phyloP scores from a whole-genome alignment of 2,329 filamentous ascomycete species.

The Decorospora gaudefroyi region DNA sequence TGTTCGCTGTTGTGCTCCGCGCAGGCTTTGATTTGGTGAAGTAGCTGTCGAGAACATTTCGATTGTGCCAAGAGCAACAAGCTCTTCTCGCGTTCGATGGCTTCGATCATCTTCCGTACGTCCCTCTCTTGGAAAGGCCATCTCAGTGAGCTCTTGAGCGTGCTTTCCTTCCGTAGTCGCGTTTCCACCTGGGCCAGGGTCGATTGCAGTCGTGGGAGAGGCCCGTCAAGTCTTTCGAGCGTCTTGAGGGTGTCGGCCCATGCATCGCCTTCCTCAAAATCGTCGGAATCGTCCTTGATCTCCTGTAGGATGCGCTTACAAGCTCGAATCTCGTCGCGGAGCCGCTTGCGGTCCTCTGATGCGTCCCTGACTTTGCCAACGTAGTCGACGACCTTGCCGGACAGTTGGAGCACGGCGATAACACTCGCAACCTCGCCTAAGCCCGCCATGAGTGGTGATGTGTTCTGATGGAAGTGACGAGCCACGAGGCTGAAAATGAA shows the following conservation, averaged over 20 bases:
- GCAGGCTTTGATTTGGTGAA: background rate
- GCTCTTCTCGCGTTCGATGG: conserved; percentile 9
- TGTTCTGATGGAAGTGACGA: background rate
- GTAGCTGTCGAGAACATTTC: conserved; percentile 1
- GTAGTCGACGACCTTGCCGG: conserved; percentile 24
- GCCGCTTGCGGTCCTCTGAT: conserved; percentile 22
- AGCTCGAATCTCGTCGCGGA: conserved; percentile 9
- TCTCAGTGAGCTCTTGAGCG: conserved; percentile 10
- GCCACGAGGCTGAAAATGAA: too few relatives aligned
- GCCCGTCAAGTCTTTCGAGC: conserved; percentile 1
- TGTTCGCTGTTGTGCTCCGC: conserved; percentile 3
- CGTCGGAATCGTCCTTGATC: conserved; percentile 7
- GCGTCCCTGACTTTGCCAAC: conserved; percentile 27
- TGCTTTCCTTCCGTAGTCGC: conserved; percentile 1
- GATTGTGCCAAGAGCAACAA: conserved; percentile 7
- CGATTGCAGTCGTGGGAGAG: conserved; percentile 3
- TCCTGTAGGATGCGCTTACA: conserved; percentile 6
- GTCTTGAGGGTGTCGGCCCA: conserved; percentile 7
- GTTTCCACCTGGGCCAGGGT: background rate
- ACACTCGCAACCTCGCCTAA: conserved; percentile 23
- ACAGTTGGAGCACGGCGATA: conserved; percentile 30
- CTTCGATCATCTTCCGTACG: conserved; percentile 18
- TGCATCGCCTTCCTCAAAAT: conserved; percentile 6
- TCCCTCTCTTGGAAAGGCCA: conserved; percentile 28
- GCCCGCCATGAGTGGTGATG: background rate